Conservation (phyloP, 331 rosid genomes). For the Dryas integrifolia region DNA sequence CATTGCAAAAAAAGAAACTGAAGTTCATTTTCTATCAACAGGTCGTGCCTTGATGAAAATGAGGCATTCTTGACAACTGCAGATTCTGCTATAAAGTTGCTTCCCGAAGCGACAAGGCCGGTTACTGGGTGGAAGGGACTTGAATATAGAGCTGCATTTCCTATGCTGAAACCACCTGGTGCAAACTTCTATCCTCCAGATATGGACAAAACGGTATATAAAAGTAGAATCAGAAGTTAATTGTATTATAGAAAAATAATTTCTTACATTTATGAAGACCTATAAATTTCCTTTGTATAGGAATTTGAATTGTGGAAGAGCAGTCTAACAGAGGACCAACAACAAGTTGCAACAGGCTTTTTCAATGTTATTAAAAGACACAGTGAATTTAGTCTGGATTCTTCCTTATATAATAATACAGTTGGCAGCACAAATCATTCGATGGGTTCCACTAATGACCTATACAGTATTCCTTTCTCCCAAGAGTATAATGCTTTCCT, state of each 20-base stretch:
- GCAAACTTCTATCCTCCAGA: constrained; percentile 97
- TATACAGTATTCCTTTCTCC: constrained; percentile 64
- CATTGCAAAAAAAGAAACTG: not conserved
- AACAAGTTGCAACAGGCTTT: constrained; percentile 61
- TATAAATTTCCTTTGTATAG: constrained; percentile 43
- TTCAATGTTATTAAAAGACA: constrained; percentile 75
- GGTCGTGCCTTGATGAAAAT: constrained; percentile 84
- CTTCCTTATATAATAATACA: constrained; percentile 27
- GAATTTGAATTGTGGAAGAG: constrained; percentile 82
- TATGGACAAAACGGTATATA: constrained; percentile 81
- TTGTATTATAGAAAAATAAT: constrained; percentile 14
- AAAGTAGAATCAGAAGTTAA: not conserved
- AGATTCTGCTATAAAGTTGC: constrained; percentile 72
- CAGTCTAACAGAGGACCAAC: constrained; percentile 56
- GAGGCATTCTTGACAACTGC: constrained; percentile 82
- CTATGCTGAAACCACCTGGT: constrained; percentile 72
- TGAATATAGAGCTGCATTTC: constrained; percentile 81
- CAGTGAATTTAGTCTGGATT: constrained; percentile 58
- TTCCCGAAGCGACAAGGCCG: constrained; percentile 61
- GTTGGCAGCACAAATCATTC: constrained; percentile 9
- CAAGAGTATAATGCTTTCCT: constrained; percentile 72
- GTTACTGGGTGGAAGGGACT: constrained; percentile 81
- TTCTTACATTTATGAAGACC: constrained; percentile 22
- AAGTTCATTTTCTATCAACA: constrained; percentile 30
- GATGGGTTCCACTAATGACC: constrained; percentile 42